phyloP scores from a whole-genome alignment of 2,329 filamentous ascomycete species.

The Colletotrichum sidae region DNA sequence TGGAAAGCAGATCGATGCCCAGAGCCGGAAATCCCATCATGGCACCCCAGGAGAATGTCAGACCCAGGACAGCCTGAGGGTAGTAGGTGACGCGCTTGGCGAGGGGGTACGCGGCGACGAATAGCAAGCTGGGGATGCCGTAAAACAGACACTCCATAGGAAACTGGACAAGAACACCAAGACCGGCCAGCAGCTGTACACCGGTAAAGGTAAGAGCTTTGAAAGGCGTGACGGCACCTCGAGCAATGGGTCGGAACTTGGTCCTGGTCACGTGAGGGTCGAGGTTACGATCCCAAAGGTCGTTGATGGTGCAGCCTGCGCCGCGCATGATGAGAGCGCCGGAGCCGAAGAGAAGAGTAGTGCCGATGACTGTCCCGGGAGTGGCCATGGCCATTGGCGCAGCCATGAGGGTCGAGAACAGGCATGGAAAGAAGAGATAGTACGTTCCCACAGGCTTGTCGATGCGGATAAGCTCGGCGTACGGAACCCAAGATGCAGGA shows the following conservation, averaged over 20 bases:
- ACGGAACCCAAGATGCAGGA: constrained; percentile 78
- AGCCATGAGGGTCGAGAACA: constrained; percentile 86
- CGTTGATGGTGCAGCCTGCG: constrained; percentile 89
- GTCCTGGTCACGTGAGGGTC: constrained; percentile 85
- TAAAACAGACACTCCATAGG: constrained; percentile 80
- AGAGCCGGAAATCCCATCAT: constrained; percentile 89
- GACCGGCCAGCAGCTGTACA: constrained; percentile 77
- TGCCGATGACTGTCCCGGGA: constrained; percentile 71
- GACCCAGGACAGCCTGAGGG: constrained; percentile 83
- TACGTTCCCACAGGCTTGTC: constrained; percentile 86
- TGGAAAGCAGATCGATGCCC: constrained; percentile 78
- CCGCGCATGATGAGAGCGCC: constrained; percentile 89
- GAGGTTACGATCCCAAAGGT: constrained; percentile 89
- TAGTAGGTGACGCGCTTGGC: constrained; percentile 91
- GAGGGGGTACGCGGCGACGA: constrained; percentile 83
- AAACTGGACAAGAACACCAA: constrained; percentile 81
- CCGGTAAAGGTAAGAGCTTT: constrained; percentile 81
- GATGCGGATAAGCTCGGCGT: constrained; percentile 83
- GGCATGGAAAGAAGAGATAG: constrained; percentile 87
- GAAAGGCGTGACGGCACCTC: constrained; percentile 79
- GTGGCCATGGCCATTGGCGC: constrained; percentile 74
- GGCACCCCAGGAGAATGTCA: constrained; percentile 91
- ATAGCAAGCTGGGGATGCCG: constrained; percentile 77
- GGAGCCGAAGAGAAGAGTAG: constrained; percentile 76
- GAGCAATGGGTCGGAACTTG: constrained; percentile 81